A percentile compares a stretch with the other conserved stretches of the same genome.
Conservation (phyloP, 345 rosid genomes). For the Carallia brachiata region DNA sequence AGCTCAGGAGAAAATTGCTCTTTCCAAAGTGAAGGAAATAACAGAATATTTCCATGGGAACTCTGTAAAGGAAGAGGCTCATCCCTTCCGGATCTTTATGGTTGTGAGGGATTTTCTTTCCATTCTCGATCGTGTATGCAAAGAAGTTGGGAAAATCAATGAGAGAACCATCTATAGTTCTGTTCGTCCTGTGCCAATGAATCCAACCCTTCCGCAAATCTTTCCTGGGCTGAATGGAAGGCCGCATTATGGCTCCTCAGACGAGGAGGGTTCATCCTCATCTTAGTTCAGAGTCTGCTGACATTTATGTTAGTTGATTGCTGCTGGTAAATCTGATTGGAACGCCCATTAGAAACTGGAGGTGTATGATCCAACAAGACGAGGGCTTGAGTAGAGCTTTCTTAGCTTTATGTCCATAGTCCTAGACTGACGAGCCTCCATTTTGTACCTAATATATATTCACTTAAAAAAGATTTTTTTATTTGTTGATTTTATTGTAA, state of each 20-base stretch:
- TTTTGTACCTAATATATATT: conserved; percentile 2
- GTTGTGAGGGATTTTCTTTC: conserved; percentile 9
- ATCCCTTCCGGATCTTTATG: conserved; percentile 10
- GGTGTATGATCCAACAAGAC: background rate
- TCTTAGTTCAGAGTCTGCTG: background rate
- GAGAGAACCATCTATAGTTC: conserved; percentile 2
- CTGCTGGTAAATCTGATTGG: background rate
- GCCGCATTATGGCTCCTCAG: background rate
- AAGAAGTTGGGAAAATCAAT: conserved; percentile 7
- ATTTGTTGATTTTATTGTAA: conserved; percentile 17
- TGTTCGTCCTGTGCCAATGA: background rate
- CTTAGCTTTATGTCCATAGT: background rate
- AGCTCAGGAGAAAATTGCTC: background rate
- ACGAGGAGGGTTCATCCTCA: background rate
- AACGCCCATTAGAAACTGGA: too few species aligned
- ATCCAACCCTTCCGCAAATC: background rate
- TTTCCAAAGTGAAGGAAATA: conserved; percentile 4
- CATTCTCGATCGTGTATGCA: conserved; percentile 6
- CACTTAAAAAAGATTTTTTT: background rate
- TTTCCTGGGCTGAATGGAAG: background rate
- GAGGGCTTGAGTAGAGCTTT: background rate
- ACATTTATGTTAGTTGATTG: too few species aligned
- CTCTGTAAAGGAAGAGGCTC: conserved; percentile 10
- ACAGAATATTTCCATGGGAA: conserved; percentile 16
- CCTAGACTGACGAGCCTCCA: background rate